phyloP scores from a whole-genome alignment of 2,329 filamentous ascomycete genomes.

The Microsporum ferrugineum region DNA sequence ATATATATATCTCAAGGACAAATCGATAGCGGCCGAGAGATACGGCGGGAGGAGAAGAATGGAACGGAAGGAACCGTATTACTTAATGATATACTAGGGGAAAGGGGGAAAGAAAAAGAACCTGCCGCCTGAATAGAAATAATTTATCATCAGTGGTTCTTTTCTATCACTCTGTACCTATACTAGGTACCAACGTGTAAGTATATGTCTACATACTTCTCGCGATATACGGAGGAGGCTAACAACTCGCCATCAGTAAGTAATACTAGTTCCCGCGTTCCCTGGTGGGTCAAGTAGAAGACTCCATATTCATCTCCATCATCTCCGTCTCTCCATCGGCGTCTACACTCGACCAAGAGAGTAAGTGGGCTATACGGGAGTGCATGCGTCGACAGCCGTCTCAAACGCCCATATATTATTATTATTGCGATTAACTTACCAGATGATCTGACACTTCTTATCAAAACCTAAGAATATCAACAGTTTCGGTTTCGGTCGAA shows the following conservation, averaged over 20 bases:
- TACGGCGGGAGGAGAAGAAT: neutral
- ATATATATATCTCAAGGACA: neutral
- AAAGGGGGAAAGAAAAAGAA: neutral
- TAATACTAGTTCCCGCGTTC: neutral
- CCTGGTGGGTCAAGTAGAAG: neutral
- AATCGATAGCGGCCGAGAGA: slow-evolving; percentile 1
- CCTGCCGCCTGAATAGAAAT: slow-evolving; percentile 2
- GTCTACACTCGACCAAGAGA: neutral
- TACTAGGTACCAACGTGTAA: neutral
- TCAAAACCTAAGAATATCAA: no score
- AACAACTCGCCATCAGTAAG: neutral
- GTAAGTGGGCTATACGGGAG: neutral
- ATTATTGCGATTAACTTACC: neutral
- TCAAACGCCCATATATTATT: neutral
- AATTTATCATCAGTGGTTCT: neutral
- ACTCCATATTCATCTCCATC: neutral
- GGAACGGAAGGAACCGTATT: neutral
- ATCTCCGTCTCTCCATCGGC: neutral
- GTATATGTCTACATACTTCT: neutral
- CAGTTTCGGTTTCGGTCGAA: neutral
- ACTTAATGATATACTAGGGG: neutral
- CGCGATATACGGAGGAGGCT: neutral
- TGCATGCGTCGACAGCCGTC: neutral
- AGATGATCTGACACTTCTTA: neutral
- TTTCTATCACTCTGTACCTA: neutral